A percentile compares a stretch with the other conserved stretches of the same genome.
Conservation (phyloP, 1,139 yeast species). For the Geotrichum klebahnii region DNA sequence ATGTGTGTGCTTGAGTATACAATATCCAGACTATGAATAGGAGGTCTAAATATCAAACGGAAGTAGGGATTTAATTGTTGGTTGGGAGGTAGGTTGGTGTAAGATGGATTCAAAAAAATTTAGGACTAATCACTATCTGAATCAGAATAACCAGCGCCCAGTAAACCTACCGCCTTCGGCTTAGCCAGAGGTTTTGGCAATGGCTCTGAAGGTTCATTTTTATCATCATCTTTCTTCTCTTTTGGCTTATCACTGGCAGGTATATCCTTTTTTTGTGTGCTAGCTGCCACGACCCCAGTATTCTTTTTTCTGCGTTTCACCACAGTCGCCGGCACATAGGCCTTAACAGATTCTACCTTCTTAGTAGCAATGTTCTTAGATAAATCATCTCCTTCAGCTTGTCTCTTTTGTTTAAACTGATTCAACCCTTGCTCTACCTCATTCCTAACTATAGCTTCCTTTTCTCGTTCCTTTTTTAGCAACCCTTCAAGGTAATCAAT, state of each 20-base stretch:
- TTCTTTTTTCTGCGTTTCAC: constrained; percentile 14
- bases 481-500: constrained; percentile 28
- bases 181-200: neutral
- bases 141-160: constrained; percentile 2
- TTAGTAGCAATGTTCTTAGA: constrained; percentile 3
- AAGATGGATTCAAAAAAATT: neutral
- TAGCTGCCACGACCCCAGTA: neutral
- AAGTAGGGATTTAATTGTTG: neutral
- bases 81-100: neutral
- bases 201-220: neutral
- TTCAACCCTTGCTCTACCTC: constrained; percentile 23
- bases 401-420: constrained; percentile 21
- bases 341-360: constrained; percentile 1
- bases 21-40: too few relatives aligned
- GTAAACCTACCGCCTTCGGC: neutral
- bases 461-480: constrained; percentile 22
- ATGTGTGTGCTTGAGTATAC: too few relatives aligned
- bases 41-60: neutral
- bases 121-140: neutral
- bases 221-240: neutral
- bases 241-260: neutral
- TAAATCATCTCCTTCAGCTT: constrained; percentile 6
- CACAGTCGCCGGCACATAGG: constrained; percentile 11
- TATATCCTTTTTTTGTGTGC: constrained; percentile 1
- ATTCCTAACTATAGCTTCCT: constrained; percentile 21